Conservation (phyloP, 169 alveolate genomes). For the Eimeria zaria region DNA sequence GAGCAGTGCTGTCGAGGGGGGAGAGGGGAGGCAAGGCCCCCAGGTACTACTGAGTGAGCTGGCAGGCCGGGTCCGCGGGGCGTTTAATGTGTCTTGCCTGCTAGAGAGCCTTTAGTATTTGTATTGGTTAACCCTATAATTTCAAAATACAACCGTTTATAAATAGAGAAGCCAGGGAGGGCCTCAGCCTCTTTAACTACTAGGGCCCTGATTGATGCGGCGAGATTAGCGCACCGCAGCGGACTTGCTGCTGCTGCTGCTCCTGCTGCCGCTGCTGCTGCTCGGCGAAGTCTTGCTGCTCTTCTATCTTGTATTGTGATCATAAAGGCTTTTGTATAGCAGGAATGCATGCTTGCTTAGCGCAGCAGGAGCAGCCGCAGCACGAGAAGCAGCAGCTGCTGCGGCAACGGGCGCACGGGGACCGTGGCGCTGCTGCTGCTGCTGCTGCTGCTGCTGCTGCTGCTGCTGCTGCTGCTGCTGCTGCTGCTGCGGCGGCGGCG, state of each 20-base stretch:
- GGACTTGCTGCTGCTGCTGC: conserved; percentile 69
- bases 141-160: not conserved
- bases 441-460: conserved; percentile 74
- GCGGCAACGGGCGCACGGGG: conserved; percentile 80
- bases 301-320: not conserved
- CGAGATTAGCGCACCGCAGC: conserved; percentile 70
- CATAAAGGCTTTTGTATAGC: conserved; percentile 27
- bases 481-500: conserved; percentile 73
- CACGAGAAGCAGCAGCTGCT: conserved; percentile 59
- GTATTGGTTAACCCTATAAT: not conserved
- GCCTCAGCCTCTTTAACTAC: not conserved
- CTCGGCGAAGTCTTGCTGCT: conserved; percentile 41
- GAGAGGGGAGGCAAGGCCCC: not conserved
- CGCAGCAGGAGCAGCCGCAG: conserved; percentile 61
- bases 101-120: not conserved
- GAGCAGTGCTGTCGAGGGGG: not conserved
- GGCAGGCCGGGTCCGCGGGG: conserved; percentile 14
- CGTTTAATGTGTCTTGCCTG: conserved; percentile 13
- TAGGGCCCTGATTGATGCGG: conserved; percentile 14
- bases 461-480: conserved; percentile 70
- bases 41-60: not conserved
- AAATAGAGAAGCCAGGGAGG: conserved; percentile 22
- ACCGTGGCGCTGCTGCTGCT: conserved; percentile 75
- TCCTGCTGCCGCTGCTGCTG: conserved; percentile 70
- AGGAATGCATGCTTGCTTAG: conserved; percentile 42